Evolutionary conservation across 371 early-diverging fungal genomes (phyloP).

Genomic region (Homolaphlyctis polyrhiza): DNA sequence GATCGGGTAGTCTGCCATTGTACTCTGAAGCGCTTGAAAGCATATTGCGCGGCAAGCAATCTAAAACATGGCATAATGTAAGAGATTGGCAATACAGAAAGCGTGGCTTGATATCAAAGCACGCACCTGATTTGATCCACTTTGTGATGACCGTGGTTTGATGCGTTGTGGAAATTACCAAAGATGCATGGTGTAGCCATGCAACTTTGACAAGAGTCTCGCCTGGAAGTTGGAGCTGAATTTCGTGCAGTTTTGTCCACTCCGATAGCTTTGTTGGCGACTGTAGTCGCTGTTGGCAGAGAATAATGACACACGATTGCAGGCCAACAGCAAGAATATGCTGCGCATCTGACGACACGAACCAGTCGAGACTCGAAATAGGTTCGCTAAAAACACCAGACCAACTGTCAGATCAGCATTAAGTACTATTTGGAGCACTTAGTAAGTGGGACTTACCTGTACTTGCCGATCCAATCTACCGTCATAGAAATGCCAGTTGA

Average conservation of each 20-base stretch:
- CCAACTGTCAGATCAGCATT: not conserved
- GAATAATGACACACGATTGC: slow-evolving; percentile 40
- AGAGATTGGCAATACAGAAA: slow-evolving; percentile 21
- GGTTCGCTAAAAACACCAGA: slow-evolving; percentile 13
- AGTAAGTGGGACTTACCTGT: slow-evolving; percentile 1
- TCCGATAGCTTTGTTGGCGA: slow-evolving; percentile 11
- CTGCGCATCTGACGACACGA: slow-evolving; percentile 67
- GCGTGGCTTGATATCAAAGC: not conserved
- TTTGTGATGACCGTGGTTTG: slow-evolving; percentile 56
- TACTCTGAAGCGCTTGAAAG: slow-evolving; percentile 9
- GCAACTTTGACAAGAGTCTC: slow-evolving; percentile 35
- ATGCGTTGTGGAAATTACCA: slow-evolving; percentile 57
- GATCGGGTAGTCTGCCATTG: slow-evolving; percentile 53
- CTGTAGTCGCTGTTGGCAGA: slow-evolving; percentile 40
- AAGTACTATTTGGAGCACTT: not conserved
- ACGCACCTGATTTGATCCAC: slow-evolving; percentile 46
- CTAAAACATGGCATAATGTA: slow-evolving; percentile 28
- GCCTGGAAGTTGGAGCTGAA: not conserved
- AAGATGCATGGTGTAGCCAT: slow-evolving; percentile 64
- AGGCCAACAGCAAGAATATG: slow-evolving; percentile 62
- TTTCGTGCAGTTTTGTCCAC: slow-evolving; percentile 25
- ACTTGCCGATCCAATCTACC: slow-evolving; percentile 14
- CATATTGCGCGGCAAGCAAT: slow-evolving; percentile 10
- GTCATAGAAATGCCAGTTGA: slow-evolving; percentile 23
- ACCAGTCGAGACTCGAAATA: slow-evolving; percentile 61